These are phyloP conservation scores for Licmophora abbreviata DNA, from an alignment of 108 stramenopile species.

Conservation along the genomic window DNA sequence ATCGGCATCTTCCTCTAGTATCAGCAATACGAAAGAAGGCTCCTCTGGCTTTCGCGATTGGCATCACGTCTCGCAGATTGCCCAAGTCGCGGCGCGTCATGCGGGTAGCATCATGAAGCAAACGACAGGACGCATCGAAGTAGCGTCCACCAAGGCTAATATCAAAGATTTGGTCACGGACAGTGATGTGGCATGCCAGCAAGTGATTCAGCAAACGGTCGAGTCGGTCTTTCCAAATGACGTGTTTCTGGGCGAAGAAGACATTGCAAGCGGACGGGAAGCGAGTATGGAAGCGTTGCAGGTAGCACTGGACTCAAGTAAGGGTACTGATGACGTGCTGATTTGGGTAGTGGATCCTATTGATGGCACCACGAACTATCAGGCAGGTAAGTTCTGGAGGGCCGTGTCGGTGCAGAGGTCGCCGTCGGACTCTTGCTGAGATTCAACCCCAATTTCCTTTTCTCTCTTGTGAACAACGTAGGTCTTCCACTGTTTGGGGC, in stretches of 20 bases:
- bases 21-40: too few relatives aligned
- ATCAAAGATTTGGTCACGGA: conserved; percentile 37
- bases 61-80: neutral
- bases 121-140: conserved; percentile 27
- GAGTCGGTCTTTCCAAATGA: conserved; percentile 28
- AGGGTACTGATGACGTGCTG: conserved; percentile 14
- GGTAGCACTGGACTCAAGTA: conserved; percentile 6
- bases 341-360: conserved; percentile 49
- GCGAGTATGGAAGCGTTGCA: conserved; percentile 15
- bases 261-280: conserved; percentile 8
- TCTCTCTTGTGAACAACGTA: conserved; percentile 3
- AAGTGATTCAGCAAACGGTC: conserved; percentile 21
- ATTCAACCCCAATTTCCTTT: conserved; percentile 2
- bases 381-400: conserved; percentile 8
- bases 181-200: conserved; percentile 35
- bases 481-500: conserved; percentile 29
- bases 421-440: too few relatives aligned
- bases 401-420: too few relatives aligned
- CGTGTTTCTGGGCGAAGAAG: conserved; percentile 40
- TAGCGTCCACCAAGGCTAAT: conserved; percentile 31
- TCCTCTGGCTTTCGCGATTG: conserved; percentile 2
- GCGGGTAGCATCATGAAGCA: conserved; percentile 18
- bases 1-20: too few relatives aligned
- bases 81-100: conserved; percentile 28
- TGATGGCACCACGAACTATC: conserved; percentile 39